Conservation (phyloP, 164 flowering plant genomes). For the Nymphaea thermarum region DNA sequence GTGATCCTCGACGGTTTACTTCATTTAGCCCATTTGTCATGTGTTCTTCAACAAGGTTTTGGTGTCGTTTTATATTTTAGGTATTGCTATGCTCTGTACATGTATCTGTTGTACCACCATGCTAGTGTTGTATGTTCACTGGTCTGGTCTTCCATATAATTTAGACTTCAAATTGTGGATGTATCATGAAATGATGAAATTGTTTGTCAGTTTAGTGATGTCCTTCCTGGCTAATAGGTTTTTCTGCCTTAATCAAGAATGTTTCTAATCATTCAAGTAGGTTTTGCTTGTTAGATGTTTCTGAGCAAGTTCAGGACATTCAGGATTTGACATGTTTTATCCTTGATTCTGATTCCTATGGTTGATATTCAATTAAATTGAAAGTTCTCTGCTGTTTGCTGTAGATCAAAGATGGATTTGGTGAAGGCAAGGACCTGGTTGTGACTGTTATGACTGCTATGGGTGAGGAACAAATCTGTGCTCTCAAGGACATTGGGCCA, state of each 20-base stretch:
- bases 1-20: not conserved
- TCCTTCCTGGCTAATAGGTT: not conserved
- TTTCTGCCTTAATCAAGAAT: not conserved
- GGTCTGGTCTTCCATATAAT: not conserved
- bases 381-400: not conserved
- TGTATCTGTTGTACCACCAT: not conserved
- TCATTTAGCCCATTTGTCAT: not conserved
- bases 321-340: not conserved
- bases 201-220: not conserved
- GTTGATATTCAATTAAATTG: too few species aligned
- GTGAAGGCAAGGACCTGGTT: slow-evolving; percentile 51
- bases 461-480: slow-evolving; percentile 54
- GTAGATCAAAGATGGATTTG: slow-evolving; percentile 49
- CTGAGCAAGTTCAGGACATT: not conserved
- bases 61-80: too few species aligned
- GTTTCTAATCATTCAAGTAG: too few species aligned
- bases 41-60: not conserved
- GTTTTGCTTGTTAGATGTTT: too few species aligned
- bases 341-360: not conserved
- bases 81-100: not conserved
- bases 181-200: too few species aligned
- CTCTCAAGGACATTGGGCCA: slow-evolving; percentile 52
- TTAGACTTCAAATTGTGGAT: too few species aligned
- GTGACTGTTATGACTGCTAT: slow-evolving; percentile 46
- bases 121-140: not conserved